phyloP scores from a whole-genome alignment of 495 filamentous ascomycete genomes.

The Aspergillus baeticus region DNA sequence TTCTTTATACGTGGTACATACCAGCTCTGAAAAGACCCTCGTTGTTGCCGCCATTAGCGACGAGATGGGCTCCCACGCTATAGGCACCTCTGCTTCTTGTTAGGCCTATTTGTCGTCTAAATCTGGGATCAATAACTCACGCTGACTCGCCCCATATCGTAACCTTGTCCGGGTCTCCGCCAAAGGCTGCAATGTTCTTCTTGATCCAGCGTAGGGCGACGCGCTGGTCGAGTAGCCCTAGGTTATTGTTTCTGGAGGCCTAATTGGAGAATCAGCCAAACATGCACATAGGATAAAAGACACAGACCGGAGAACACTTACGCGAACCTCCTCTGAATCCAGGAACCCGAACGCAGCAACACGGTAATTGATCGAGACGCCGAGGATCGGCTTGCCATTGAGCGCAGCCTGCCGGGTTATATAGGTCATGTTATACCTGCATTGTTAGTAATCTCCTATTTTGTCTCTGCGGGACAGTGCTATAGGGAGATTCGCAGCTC shows the following conservation, averaged over 20 bases:
- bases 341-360: conserved; percentile 72
- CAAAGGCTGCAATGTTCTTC: conserved; percentile 51
- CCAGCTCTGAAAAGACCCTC: conserved; percentile 39
- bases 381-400: conserved; percentile 59
- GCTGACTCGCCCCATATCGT: conserved; percentile 75
- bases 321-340: conserved; percentile 47
- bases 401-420: conserved; percentile 31
- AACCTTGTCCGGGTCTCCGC: conserved; percentile 56
- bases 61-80: conserved; percentile 37
- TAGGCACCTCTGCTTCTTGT: conserved; percentile 30
- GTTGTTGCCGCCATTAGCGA: conserved; percentile 34
- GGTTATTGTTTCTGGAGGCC: conserved; percentile 47
- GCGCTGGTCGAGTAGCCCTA: conserved; percentile 51
- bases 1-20: conserved; percentile 3
- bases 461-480: too few species aligned
- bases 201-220: conserved; percentile 50
- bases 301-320: conserved; percentile 19
- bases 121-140: conserved; percentile 19
- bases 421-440: conserved; percentile 39
- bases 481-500: too few species aligned
- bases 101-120: not conserved
- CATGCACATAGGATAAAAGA: not conserved
- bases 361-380: conserved; percentile 76
- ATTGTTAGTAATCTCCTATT: not conserved
- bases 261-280: conserved; percentile 2